These are phyloP conservation scores for Sisymbrium altissimum DNA, from an alignment of 345 rosid species.

Conservation along the genomic window DNA sequence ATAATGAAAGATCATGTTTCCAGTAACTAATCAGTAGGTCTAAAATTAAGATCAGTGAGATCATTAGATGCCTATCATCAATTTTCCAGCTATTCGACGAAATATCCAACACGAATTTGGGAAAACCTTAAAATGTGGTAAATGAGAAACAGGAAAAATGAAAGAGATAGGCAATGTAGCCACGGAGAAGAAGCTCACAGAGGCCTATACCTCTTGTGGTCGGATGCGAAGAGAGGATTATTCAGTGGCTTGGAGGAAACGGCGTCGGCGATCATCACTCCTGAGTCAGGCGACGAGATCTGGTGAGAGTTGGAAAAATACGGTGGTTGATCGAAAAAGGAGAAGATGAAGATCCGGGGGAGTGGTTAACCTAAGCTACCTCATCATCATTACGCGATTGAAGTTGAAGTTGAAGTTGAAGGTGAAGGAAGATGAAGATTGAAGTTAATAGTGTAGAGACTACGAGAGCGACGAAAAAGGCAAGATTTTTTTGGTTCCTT, in stretches of 20 bases:
- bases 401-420: too few relatives aligned
- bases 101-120: neutral
- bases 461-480: conserved; percentile 30
- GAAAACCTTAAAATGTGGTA: neutral
- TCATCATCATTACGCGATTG: conserved; percentile 40
- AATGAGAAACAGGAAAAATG: neutral
- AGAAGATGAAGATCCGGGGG: conserved; percentile 16
- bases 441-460: conserved; percentile 6
- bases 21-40: neutral
- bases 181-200: neutral
- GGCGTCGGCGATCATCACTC: conserved; percentile 45
- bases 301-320: conserved; percentile 4
- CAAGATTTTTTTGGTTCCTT: conserved; percentile 26
- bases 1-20: neutral
- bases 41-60: neutral
- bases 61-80: neutral
- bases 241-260: conserved; percentile 33
- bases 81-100: neutral
- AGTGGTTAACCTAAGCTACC: neutral
- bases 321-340: neutral
- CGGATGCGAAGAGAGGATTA: conserved; percentile 46
- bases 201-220: conserved; percentile 58
- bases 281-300: conserved; percentile 29
- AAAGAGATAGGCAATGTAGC: conserved; percentile 12
- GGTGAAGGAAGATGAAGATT: neutral